Base-by-base conservation (phyloP, 345 rosid genomes). In the Salix purpurea region DNA sequence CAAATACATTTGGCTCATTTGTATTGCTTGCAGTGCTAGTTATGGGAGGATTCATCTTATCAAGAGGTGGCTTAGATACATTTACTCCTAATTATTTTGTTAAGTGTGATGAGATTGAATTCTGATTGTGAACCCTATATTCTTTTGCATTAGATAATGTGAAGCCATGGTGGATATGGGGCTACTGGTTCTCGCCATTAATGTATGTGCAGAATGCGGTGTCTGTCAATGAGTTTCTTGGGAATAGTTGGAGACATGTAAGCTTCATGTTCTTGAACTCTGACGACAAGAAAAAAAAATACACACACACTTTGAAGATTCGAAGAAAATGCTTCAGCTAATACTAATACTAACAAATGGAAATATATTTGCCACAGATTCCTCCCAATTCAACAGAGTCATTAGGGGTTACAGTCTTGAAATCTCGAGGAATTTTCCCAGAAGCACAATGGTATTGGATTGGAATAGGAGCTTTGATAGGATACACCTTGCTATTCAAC, bases 391-490 rank as follows among this genome's bases (percentile, higher is more conserved):
- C 93, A 37, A 86, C 83, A 7, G 91, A 90, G 62, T 71, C 99
- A 74, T 73, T 95, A 77, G 99, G 99, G 74, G 91, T 90, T 73
- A 10, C 18, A 46, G 52, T 91, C 82, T 67, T 95, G 81, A 89
- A 87, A 83, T 81, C 91, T 48, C 91, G 94, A 0, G 97, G 93
- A 30, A 60, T 93, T 75, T 89, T 90, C 74, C 81, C 94, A 2
- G 85, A 89, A 69, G 90, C 97, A 65, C 79, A 74, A 76, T 93
- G 97, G 96, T 95, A 93, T 78, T 95, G 97, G 97, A 87, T 93
- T 26, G 97, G 93, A 73, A 80, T 86, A 23, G 96, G 89, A 50
- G 96, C 93, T 74, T 71, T 79, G 76, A 83, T 91, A 26, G 97
- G 94, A 78, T 89, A 78, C 70, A 70, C 83, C 32, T 62, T 89